Evolutionary conservation across 1,284 basidiomycete genomes (phyloP), one percentile per base, ranked within the genome.

Genomic region (Hymenochaete sp.): DNA sequence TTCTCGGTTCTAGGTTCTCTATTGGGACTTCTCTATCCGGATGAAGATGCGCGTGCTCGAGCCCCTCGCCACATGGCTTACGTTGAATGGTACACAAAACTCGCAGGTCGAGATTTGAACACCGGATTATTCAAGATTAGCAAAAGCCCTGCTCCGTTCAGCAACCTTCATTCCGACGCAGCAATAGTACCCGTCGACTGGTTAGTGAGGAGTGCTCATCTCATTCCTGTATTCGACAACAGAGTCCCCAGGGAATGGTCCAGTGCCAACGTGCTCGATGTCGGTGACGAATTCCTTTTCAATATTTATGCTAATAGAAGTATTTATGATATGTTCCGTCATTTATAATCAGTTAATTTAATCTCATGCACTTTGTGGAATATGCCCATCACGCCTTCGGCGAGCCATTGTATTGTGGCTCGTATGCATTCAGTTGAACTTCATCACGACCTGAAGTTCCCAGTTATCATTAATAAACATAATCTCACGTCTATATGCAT

Each of bases 61-160:
- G 19, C 31, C 9, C 39, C 39, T 13, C n/a, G 14, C 3, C 25
- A 57, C 38, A 52, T 65, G 4, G 62, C 57, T 0, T 65, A 63
- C 38, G 46, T 65, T 10, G 60, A 64, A 42, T 64, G 62, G 61
- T 63, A 58, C 45, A 53, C 57, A 2, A 37, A 29, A 37, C 28
- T 38, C 7, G 22, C 43, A 21, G 25, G n/a, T 10, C 42, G 31
- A 8, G 31, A 44, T 16, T 9, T 2, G 13, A 16, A 33, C 26
- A 4, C 11, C 31, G 7, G 21, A 5, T 24, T 44, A 32, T 44
- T 35, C 16, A 36, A 35, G 16, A 21, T 44, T 3, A 31, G 19
- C 16, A 7, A 26, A 7, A 16, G 18, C 10, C 18, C 25, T n/a
- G 24, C 28, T 24, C 3, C 11, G 7, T 19, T 8, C 11, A 28